Evolutionary conservation across 2,329 filamentous ascomycete genomes (phyloP), one percentile per base, ranked within the genome.

Genomic region (Karstenula rhodostoma): DNA sequence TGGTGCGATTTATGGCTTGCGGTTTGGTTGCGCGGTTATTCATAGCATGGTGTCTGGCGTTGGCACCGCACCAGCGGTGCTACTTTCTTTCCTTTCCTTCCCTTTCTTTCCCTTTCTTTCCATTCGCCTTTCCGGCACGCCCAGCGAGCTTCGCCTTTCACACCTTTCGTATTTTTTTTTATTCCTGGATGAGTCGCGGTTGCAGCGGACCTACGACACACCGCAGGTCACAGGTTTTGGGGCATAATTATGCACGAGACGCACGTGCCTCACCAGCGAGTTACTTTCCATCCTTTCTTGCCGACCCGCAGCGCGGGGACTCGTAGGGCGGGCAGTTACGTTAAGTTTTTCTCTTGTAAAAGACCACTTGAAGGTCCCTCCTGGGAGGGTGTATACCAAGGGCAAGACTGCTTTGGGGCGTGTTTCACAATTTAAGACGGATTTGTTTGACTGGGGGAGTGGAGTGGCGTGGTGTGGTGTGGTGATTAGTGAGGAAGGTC

Each of bases 1-100:
- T 23, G 42, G 19, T 7, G 42, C 19, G 9, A 10, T 47, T 43
- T 42, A 12, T 53, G 33, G 23, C 12, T 40, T 49, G 33, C 17
- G 9, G 32, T 42, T 47, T 6, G 29, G 12, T 5, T 32, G 29
- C 7, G 12, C 8, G 29, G 4, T 32, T 50, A 17, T 23, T 5
- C 35, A 53, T 54, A 57, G 59, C 54, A 49, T 56, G 51, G 44
- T 22, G 56, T 51, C 46, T n/a, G 59, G 59, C 49, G 49, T 61
- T 51, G 46, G 22, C 35, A 43, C n/a, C 29, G 22, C 19, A 32
- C 29, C 29, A 32, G 29, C 29, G 29, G 29, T 32, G 29, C 29
- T 32, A 32, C 29, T 9, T 32, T 10, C 4, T 32, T 32, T 32
- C 4, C 29, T 29, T 29, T 29, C 27, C 27, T 29, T 29, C 27